phyloP scores from a whole-genome alignment of 805 yeast genomes.

The Tetrapisispora fleetii region DNA sequence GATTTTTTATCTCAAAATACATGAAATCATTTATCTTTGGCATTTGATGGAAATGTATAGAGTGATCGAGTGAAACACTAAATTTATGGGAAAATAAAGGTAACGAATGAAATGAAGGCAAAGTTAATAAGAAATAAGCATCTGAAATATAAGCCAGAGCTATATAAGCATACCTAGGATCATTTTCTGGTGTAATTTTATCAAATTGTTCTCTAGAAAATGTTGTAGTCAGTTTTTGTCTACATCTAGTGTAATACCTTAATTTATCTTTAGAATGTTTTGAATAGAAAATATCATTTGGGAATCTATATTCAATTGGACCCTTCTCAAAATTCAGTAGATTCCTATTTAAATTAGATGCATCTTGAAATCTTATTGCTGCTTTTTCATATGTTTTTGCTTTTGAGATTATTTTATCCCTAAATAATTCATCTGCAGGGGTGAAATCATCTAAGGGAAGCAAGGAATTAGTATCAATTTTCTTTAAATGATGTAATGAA shows the following conservation, averaged over 20 bases:
- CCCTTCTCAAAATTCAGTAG: slow-evolving; percentile 29
- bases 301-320: slow-evolving; percentile 29
- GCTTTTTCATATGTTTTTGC: slow-evolving; percentile 5
- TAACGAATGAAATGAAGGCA: slow-evolving; percentile 42
- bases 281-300: slow-evolving; percentile 26
- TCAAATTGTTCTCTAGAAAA: background rate
- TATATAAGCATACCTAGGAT: slow-evolving; percentile 37
- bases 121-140: slow-evolving; percentile 41
- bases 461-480: slow-evolving; percentile 1
- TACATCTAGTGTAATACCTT: slow-evolving; percentile 21
- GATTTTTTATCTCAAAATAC: slow-evolving; percentile 38
- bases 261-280: slow-evolving; percentile 11
- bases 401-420: slow-evolving; percentile 10
- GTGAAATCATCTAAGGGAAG: slow-evolving; percentile 2
- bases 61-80: slow-evolving; percentile 56
- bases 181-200: slow-evolving; percentile 15
- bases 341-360: slow-evolving; percentile 7
- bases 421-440: slow-evolving; percentile 15
- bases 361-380: slow-evolving; percentile 5
- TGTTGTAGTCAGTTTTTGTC: slow-evolving; percentile 6
- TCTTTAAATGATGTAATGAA: slow-evolving; percentile 17
- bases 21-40: slow-evolving; percentile 42
- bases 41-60: slow-evolving; percentile 50
- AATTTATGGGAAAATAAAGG: slow-evolving; percentile 38
- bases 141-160: slow-evolving; percentile 54